A percentile compares a stretch with the other conserved stretches of the same genome.
Conservation (phyloP, 805 yeast genomes). For the Nakazawaea laoshanensis region DNA sequence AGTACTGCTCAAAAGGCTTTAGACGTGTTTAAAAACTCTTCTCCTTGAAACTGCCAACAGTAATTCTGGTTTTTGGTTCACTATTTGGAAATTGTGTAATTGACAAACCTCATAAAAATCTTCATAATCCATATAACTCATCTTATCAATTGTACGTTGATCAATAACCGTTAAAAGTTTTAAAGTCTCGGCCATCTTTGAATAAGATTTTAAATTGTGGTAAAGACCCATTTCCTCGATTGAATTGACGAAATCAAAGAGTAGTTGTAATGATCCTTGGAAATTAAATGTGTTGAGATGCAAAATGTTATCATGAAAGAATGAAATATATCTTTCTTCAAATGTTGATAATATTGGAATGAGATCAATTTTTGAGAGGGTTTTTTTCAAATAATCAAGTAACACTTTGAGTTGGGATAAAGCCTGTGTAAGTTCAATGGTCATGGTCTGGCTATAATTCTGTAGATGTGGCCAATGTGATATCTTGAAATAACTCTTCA, state of each 20-base stretch:
- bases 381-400: neutral
- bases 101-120: neutral
- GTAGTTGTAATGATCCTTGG: conserved; percentile 2
- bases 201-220: neutral
- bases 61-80: conserved; percentile 1
- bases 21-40: conserved; percentile 1
- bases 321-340: conserved; percentile 7
- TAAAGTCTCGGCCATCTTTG: conserved; percentile 1
- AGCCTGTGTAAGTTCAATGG: conserved; percentile 4
- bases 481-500: conserved; percentile 26
- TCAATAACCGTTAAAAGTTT: conserved; percentile 2
- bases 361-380: conserved; percentile 7
- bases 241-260: conserved; percentile 4
- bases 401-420: neutral
- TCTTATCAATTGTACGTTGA: neutral
- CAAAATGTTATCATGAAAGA: conserved; percentile 9
- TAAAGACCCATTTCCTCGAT: conserved; percentile 2
- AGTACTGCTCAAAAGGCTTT: conserved; percentile 35
- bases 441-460: neutral
- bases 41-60: conserved; percentile 6
- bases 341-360: conserved; percentile 4
- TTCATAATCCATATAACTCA: neutral
- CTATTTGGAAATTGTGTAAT: neutral
- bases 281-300: conserved; percentile 8
- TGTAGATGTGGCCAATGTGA: conserved; percentile 19